These are phyloP conservation scores for Aureobasidium uvarum DNA, from an alignment of 2,329 filamentous ascomycete species.

Conservation along the genomic window DNA sequence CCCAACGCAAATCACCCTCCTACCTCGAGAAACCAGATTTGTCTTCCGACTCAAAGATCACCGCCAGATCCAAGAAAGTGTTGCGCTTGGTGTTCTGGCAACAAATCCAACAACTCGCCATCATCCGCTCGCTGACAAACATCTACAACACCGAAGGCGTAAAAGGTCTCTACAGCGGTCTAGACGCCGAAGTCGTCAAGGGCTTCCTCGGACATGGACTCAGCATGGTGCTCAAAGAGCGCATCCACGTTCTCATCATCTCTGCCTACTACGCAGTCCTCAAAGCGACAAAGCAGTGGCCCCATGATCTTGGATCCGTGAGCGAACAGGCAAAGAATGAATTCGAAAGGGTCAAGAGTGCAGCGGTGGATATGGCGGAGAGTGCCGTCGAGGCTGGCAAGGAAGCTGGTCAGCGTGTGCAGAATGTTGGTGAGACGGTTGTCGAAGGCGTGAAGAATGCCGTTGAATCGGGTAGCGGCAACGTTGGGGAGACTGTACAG, in stretches of 20 bases:
- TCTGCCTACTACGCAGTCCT: conserved; percentile 67
- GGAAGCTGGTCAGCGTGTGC: conserved; percentile 38
- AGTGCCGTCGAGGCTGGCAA: conserved; percentile 30
- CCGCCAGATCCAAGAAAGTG: conserved; percentile 24
- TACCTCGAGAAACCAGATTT: conserved; percentile 23
- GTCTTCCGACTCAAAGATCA: conserved; percentile 11
- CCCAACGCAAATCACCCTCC: not conserved
- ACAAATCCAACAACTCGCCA: conserved; percentile 33
- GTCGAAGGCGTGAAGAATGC: conserved; percentile 24
- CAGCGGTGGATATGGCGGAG: conserved; percentile 13
- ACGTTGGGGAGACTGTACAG: not conserved
- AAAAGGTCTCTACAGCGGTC: conserved; percentile 68
- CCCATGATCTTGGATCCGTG: conserved; percentile 41
- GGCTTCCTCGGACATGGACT: conserved; percentile 83
- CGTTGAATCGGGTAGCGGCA: not conserved
- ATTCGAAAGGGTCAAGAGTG: conserved; percentile 26
- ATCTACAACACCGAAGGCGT: conserved; percentile 59
- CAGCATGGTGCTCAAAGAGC: conserved; percentile 83
- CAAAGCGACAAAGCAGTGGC: conserved; percentile 45
- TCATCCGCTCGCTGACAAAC: conserved; percentile 35
- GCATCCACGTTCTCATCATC: conserved; percentile 69
- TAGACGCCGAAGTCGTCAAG: conserved; percentile 73
- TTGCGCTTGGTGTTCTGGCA: conserved; percentile 31
- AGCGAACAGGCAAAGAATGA: conserved; percentile 29
- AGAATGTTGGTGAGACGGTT: conserved; percentile 32